Base-by-base conservation (phyloP, 352 stramenopile species). In the Globisporangium middletonii region DNA sequence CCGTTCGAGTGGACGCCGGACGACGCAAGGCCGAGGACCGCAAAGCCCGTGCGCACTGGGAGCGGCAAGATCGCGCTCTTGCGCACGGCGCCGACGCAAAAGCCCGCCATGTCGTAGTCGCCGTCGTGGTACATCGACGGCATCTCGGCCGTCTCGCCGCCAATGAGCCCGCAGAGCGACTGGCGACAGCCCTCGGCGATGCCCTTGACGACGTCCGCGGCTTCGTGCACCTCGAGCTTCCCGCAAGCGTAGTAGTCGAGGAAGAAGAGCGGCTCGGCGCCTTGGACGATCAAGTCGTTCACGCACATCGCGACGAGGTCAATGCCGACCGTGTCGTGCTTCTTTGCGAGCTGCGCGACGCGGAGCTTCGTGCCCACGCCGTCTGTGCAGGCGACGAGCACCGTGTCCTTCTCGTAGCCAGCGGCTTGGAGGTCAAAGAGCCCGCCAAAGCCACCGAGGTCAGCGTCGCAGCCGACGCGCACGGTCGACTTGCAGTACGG, bases 281-380 rank as follows among this genome's bases (percentile, higher is more conserved):
- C 97, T 59, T 97, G 92, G n/a, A 99, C 95, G 64, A 99, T 97
- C 37, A 99, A 77, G 70, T 99, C 97, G 78, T 99, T 99, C 47
- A 99, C 97, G 65, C 96, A 99, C 97, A 99, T 99, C 44, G 97
- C 97, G 35, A 99, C 97, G 37, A 99, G 89, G 79, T 99, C 97
- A 55, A 99, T 98, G 41, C 96, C 96, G 53, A 99, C 90, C 9
- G 89, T 97, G 71, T 98, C 81, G 71, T 99, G 96, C 76, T 97
- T 97, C 53, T 91, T 92, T 45, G 79, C 73, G 13, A 89, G 64
- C 64, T 93, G 82, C 12, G 86, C 88, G 23, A 94, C 85, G 58
- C 91, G 92, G 53, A 99, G 83, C 75, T 99, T 99, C 50, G 97
- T 99, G 50, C 97, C 97, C 38, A 99, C 97, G 64, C 97, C 97